These are phyloP conservation scores for Leishmania martiniquensis DNA, from an alignment of 208 protist genomes.

Conservation along the genomic window DNA sequence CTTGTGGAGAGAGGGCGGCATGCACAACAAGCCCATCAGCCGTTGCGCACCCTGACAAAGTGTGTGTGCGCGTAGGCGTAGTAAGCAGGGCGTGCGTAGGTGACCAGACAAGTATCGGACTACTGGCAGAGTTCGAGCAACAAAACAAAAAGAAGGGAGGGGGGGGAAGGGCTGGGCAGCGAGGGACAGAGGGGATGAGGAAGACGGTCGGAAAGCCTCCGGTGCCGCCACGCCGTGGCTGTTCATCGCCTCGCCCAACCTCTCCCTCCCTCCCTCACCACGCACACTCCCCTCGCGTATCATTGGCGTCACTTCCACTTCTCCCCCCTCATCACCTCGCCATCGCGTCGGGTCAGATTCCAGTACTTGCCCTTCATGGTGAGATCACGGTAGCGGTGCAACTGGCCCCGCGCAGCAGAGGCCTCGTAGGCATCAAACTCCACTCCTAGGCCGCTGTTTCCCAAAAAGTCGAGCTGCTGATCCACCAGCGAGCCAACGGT, in stretches of 20 bases:
- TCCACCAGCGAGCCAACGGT: slow-evolving; percentile 73
- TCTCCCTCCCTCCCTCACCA: not conserved
- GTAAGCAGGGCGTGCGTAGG: not conserved
- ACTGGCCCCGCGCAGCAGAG: slow-evolving; percentile 54
- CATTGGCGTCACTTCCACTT: slow-evolving; percentile 33
- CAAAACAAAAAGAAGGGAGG: too few relatives aligned
- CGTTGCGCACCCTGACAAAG: not conserved
- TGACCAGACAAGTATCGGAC: not conserved
- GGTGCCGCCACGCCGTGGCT: not conserved
- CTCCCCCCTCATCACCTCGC: slow-evolving; percentile 51
- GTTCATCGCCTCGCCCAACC: not conserved
- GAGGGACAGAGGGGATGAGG: not conserved
- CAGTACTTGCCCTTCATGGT: slow-evolving; percentile 89
- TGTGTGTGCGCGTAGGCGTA: slow-evolving; percentile 4
- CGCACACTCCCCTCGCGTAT: not conserved
- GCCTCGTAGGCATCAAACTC: slow-evolving; percentile 75
- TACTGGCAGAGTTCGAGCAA: not conserved
- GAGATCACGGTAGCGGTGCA: slow-evolving; percentile 83
- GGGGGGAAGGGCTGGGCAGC: not conserved
- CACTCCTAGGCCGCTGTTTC: slow-evolving; percentile 60
- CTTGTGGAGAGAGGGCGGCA: too few relatives aligned
- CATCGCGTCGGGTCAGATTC: slow-evolving; percentile 59
- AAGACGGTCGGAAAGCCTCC: not conserved
- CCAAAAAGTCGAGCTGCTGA: slow-evolving; percentile 73
- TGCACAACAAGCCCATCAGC: not conserved